Percentiles rank a stretch among this genome's conserved stretches.
These are phyloP conservation scores for Neopestalotiopsis clavispora DNA, from an alignment of 2,329 filamentous ascomycete genomes.

Conservation along the genomic window DNA sequence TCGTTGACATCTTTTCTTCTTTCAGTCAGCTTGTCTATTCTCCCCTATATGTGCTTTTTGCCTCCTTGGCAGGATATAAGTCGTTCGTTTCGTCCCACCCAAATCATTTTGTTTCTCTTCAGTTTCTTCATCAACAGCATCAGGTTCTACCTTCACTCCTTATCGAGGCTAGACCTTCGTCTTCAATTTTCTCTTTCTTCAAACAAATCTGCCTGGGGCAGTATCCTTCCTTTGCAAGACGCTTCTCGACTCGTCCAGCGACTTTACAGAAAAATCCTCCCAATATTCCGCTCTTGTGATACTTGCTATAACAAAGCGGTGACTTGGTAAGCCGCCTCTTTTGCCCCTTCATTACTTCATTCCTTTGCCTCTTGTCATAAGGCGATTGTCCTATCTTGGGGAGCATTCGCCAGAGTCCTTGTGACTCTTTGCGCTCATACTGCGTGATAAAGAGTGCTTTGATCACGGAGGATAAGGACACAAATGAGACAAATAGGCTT, in stretches of 20 bases:
- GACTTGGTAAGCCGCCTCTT: too few species aligned
- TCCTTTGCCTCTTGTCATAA: too few species aligned
- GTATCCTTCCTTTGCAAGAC: slow-evolving; percentile 40
- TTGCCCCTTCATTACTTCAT: too few species aligned
- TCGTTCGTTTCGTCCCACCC: slow-evolving; percentile 31
- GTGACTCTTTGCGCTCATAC: neutral
- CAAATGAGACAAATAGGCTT: neutral
- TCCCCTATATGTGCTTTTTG: slow-evolving; percentile 23
- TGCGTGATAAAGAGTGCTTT: neutral
- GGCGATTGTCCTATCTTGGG: too few species aligned
- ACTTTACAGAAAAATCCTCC: neutral
- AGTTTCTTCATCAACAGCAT: slow-evolving; percentile 34
- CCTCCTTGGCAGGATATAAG: slow-evolving; percentile 34
- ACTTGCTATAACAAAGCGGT: neutral
- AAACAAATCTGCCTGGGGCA: slow-evolving; percentile 47
- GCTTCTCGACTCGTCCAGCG: slow-evolving; percentile 21
- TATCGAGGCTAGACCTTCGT: slow-evolving; percentile 40
- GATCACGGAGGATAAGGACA: neutral
- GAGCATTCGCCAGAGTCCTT: slow-evolving; percentile 2
- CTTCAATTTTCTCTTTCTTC: slow-evolving; percentile 31
- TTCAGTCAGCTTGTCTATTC: slow-evolving; percentile 15
- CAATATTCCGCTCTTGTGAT: slow-evolving; percentile 17
- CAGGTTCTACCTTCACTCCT: slow-evolving; percentile 41
- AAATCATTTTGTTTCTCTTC: slow-evolving; percentile 41
- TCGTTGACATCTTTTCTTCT: slow-evolving; percentile 22